Evolutionary conservation across 2,329 filamentous ascomycete species (phyloP).

Genomic region (Botrytis galanthina): DNA sequence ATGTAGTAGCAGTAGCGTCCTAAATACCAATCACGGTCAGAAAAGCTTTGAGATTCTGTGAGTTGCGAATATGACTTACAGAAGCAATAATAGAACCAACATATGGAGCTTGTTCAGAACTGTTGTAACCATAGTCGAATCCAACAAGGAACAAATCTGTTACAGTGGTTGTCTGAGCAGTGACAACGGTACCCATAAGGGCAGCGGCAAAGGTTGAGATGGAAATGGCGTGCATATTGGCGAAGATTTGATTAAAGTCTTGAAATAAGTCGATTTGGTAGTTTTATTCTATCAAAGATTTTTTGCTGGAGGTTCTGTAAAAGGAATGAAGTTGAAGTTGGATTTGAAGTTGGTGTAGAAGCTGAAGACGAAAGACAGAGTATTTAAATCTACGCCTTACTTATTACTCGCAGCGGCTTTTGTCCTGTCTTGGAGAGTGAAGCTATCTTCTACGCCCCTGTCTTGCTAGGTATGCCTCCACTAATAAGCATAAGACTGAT

Average conservation of each 20-base stretch:
- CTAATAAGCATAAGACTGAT: neutral
- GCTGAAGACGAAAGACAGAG: neutral
- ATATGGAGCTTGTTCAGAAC: neutral
- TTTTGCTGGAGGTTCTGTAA: neutral
- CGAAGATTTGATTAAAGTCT: neutral
- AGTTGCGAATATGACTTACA: neutral
- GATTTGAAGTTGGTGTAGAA: neutral
- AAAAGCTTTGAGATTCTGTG: neutral
- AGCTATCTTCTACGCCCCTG: neutral
- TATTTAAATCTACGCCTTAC: neutral
- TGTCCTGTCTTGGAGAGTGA: neutral
- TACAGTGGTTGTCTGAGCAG: slow-evolving; percentile 1
- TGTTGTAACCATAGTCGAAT: neutral
- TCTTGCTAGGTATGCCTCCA: neutral
- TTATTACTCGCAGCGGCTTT: neutral
- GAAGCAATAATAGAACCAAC: slow-evolving; percentile 21
- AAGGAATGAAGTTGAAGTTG: neutral
- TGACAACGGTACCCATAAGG: slow-evolving; percentile 9
- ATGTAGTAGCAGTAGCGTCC: slow-evolving; percentile 24
- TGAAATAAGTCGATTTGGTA: neutral
- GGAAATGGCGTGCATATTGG: slow-evolving; percentile 18
- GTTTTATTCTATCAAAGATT: neutral
- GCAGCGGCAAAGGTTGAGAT: slow-evolving; percentile 12
- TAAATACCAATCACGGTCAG: slow-evolving; percentile 4
- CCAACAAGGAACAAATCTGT: slow-evolving; percentile 12